phyloP scores from a whole-genome alignment of 139 green algal species.

The Coelastrella sp. region DNA sequence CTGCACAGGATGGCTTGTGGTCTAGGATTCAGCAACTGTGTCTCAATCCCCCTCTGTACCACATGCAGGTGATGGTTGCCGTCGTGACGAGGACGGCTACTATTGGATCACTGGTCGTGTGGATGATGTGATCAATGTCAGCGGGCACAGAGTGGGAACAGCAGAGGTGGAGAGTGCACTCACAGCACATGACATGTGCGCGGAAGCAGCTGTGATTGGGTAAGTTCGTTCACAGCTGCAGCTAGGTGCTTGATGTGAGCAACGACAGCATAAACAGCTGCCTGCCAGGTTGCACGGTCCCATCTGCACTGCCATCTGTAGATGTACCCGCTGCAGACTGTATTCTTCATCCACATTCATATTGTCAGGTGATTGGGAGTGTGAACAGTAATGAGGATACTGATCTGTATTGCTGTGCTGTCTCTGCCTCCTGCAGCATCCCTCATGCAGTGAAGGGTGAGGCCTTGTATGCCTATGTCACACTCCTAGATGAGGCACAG shows the following conservation, averaged over 20 bases:
- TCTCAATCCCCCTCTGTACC: background rate
- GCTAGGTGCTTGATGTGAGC: no score
- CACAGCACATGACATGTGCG: conserved; percentile 77
- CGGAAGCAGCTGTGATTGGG: conserved; percentile 94
- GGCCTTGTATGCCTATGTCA: conserved; percentile 97
- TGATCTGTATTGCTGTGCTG: background rate
- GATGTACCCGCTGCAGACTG: no score
- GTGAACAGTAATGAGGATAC: no score
- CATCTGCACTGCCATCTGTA: no score
- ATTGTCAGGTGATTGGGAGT: no score
- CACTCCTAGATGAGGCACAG: conserved; percentile 74
- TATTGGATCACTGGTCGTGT: conserved; percentile 92
- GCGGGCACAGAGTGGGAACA: conserved; percentile 93
- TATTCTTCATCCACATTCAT: no score
- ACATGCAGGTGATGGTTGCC: conserved; percentile 70
- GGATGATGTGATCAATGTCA: conserved; percentile 97
- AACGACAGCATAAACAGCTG: no score
- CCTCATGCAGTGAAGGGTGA: conserved; percentile 95
- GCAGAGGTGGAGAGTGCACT: conserved; percentile 96
- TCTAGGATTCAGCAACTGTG: no score
- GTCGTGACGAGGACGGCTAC: conserved; percentile 76
- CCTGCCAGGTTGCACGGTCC: no score
- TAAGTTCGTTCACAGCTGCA: conserved; percentile 15
- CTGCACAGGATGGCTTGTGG: no score
- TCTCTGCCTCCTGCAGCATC: conserved; percentile 53